Percentiles rank a stretch among this genome's conserved stretches.
These are phyloP conservation scores for Cercophora sp. DNA, from an alignment of 495 filamentous ascomycete genomes.

Conservation along the genomic window DNA sequence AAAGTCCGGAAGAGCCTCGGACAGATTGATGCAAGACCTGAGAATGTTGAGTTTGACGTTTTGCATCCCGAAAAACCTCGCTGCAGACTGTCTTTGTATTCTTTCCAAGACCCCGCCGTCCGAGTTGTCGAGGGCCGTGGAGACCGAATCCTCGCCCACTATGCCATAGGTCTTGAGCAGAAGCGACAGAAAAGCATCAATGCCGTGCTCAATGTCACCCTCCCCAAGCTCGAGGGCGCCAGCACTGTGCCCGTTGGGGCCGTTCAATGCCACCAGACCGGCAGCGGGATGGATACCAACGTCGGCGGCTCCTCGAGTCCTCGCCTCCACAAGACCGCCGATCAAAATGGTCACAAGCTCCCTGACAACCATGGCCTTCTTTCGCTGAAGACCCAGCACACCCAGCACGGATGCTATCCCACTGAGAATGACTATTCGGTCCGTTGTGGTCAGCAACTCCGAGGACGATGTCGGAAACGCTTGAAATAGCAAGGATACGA, in stretches of 20 bases:
- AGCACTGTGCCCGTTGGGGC: conserved; percentile 34
- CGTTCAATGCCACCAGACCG: conserved; percentile 62
- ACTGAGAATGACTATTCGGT: conserved; percentile 71
- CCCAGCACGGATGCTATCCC: conserved; percentile 83
- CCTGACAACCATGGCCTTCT: conserved; percentile 80
- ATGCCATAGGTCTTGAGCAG: conserved; percentile 49
- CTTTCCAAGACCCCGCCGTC: conserved; percentile 49
- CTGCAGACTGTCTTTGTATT: conserved; percentile 47
- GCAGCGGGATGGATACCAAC: conserved; percentile 93
- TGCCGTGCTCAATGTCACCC: conserved; percentile 70
- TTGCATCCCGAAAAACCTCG: conserved; percentile 59
- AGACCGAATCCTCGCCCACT: conserved; percentile 31
- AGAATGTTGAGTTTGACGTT: conserved; percentile 81
- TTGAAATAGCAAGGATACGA: conserved; percentile 64
- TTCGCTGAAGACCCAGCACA: conserved; percentile 69
- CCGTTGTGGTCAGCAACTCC: conserved; percentile 62
- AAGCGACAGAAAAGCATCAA: conserved; percentile 49
- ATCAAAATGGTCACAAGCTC: conserved; percentile 81
- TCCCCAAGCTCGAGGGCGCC: conserved; percentile 69
- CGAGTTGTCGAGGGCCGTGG: conserved; percentile 31
- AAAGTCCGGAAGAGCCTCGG: conserved; percentile 91
- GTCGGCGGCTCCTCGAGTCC: conserved; percentile 88
- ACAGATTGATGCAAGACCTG: conserved; percentile 79
- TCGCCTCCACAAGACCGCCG: conserved; percentile 81
- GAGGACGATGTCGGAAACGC: conserved; percentile 62